A percentile compares a stretch with the other conserved stretches of the same genome.
These are phyloP conservation scores for Penicillium roqueforti DNA, from an alignment of 495 filamentous ascomycete species.

Conservation along the genomic window DNA sequence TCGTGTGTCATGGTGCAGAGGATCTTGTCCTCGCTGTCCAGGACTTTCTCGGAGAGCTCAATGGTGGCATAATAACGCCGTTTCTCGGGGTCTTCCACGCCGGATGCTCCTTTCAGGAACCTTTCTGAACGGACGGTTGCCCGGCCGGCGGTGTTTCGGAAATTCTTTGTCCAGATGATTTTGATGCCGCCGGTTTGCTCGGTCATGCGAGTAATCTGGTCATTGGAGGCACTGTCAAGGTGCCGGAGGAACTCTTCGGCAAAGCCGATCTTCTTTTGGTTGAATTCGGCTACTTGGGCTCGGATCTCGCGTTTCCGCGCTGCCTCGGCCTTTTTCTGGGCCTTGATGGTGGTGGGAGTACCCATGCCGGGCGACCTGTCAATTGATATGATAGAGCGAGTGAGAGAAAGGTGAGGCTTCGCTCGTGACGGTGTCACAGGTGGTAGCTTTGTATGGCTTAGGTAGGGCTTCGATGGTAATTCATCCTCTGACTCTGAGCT, in stretches of 20 bases:
- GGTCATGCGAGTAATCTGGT: constrained; percentile 57
- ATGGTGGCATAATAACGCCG: constrained; percentile 65
- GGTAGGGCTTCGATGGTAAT: constrained; percentile 8
- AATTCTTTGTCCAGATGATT: constrained; percentile 78
- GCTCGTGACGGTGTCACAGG: constrained; percentile 43
- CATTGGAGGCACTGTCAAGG: constrained; percentile 66
- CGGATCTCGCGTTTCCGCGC: constrained; percentile 41
- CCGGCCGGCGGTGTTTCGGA: constrained; percentile 82
- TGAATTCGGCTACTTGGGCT: constrained; percentile 59
- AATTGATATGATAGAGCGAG: not conserved
- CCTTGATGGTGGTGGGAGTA: constrained; percentile 15
- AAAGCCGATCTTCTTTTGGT: constrained; percentile 58
- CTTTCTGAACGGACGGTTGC: constrained; percentile 37
- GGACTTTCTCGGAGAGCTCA: constrained; percentile 83
- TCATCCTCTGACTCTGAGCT: constrained; percentile 17
- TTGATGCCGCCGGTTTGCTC: constrained; percentile 68
- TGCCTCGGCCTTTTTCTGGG: constrained; percentile 40
- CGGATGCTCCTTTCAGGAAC: not conserved
- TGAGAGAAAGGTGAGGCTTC: not conserved
- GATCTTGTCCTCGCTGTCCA: constrained; percentile 70
- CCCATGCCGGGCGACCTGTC: constrained; percentile 9
- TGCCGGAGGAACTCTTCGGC: constrained; percentile 65
- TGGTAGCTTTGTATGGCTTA: constrained; percentile 25
- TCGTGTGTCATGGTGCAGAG: constrained; percentile 89
- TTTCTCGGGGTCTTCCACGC: not conserved